These are phyloP conservation scores for Yueomyces sinensis DNA, from an alignment of 805 yeast genomes.

Conservation along the genomic window DNA sequence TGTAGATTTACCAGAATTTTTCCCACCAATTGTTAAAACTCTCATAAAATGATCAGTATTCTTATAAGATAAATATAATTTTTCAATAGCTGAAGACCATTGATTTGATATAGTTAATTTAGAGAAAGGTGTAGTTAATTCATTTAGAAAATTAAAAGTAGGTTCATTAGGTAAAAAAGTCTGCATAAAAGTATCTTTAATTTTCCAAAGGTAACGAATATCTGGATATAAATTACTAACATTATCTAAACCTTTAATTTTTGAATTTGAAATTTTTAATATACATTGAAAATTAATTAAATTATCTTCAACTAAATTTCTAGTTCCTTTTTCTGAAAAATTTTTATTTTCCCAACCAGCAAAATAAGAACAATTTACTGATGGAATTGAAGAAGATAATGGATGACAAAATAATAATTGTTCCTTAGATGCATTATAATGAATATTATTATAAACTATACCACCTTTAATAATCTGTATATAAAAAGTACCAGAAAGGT, in stretches of 20 bases:
- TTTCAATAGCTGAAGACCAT: constrained; percentile 15
- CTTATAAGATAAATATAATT: constrained; percentile 11
- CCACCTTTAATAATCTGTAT: constrained; percentile 23
- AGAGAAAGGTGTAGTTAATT: constrained; percentile 3
- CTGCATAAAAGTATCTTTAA: constrained; percentile 2
- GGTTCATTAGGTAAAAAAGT: constrained; percentile 2
- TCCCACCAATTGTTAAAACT: constrained; percentile 31
- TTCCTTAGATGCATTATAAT: constrained; percentile 18
- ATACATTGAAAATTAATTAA: constrained; percentile 14
- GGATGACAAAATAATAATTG: constrained; percentile 18
- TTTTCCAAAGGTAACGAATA: constrained; percentile 13
- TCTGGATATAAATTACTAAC: constrained; percentile 9
- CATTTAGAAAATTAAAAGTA: constrained; percentile 8
- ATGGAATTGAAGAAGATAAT: constrained; percentile 15
- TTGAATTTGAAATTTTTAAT: constrained; percentile 9
- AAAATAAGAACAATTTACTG: constrained; percentile 16
- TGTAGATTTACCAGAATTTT: constrained; percentile 77
- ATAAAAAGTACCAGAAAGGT: constrained; percentile 16
- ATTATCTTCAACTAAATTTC: constrained; percentile 2
- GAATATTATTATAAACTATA: constrained; percentile 18
- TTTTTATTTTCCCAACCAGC: constrained; percentile 22
- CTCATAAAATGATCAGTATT: constrained; percentile 17
- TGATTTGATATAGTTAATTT: constrained; percentile 9
- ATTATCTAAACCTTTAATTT: constrained; percentile 6
- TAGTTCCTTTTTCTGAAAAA: constrained; percentile 4